Base-by-base conservation (phyloP, 176 grass and related monocot genomes). In the Oryza punctata region DNA sequence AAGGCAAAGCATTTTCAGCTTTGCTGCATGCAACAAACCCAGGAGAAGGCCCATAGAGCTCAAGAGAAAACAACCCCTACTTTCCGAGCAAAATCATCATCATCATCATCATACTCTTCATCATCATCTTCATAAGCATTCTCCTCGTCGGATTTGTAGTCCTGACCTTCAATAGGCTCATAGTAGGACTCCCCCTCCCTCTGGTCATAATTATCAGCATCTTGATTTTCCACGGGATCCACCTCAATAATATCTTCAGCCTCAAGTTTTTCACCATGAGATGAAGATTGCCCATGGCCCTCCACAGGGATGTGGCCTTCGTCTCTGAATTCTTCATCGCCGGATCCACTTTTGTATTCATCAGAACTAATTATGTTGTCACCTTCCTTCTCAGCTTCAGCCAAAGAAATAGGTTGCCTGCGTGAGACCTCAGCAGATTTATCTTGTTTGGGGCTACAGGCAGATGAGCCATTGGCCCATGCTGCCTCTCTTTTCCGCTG, bases 81-180 rank as follows among this genome's bases (percentile, higher is more conserved):
- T 93, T 92, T 92, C 25, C 7, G 92, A 73, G 97, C 91, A 72
- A 99, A 99, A 69, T 89, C 94, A 54, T 99, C 90, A n/a, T 98
- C 90, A n/a, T 98, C 90, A 4, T 97, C 92, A 13, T 94, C 93
- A 7, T 97, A 84, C 41, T 95, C 92, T 8, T 94, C 89, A 44
- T 94, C 91, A 0, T 87, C 87, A 0, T 89, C 91, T 65, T 82
- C 88, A 84, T 88, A 95, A 26, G 63, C 81, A 38, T 83, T 90
- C 79, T 93, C 93, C 57, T 91, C 93, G 49, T 89, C 91, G 18
- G 65, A 87, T 67, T 87, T 85, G 85, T 85, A 85, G 60, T 81
- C 87, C 10, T 85, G 87, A 26, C 82, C 87, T 81, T 87, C 87
- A 7, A 84, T 82, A 44, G 72, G 52, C 43, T 90, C 91, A 1